These are phyloP conservation scores for Populus ilicifolia DNA, from an alignment of 345 rosid species.

Conservation along the genomic window DNA sequence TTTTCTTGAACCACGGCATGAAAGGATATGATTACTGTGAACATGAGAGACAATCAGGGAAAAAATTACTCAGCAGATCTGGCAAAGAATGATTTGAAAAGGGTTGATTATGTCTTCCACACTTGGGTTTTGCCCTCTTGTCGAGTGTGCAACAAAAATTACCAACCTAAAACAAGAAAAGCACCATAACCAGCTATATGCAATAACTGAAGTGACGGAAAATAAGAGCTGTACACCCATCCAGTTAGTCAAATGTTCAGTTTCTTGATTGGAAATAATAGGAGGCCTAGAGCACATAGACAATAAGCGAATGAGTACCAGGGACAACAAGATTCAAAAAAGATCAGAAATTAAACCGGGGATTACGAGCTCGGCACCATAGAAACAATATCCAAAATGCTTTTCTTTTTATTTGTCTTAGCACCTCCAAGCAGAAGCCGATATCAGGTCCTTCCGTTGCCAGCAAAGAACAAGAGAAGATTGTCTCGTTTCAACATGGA, in stretches of 20 bases:
- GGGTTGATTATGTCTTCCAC: background rate
- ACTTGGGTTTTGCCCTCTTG: constrained; percentile 16
- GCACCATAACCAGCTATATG: background rate
- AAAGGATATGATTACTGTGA: background rate
- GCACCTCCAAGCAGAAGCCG: constrained; percentile 32
- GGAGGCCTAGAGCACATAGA: constrained; percentile 38
- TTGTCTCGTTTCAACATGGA: constrained; percentile 28
- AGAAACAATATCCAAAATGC: constrained; percentile 5
- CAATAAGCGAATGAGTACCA: constrained; percentile 43
- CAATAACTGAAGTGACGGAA: constrained; percentile 22
- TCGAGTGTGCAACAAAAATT: constrained; percentile 24
- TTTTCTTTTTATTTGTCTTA: background rate
- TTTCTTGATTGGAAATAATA: constrained; percentile 38
- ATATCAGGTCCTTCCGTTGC: constrained; percentile 27
- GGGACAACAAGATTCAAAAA: constrained; percentile 21
- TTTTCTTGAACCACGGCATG: background rate
- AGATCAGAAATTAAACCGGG: constrained; percentile 35
- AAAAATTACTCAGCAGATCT: background rate
- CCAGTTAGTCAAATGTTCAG: constrained; percentile 34
- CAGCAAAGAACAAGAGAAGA: constrained; percentile 26
- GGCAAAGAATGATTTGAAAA: background rate
- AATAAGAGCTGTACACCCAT: constrained; percentile 31
- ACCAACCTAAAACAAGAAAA: constrained; percentile 6
- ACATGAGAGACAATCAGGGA: background rate
- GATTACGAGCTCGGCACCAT: constrained; percentile 29